These are phyloP conservation scores for Blepharisma stoltei DNA, from an alignment of 73 alveolate genomes.

Conservation along the genomic window DNA sequence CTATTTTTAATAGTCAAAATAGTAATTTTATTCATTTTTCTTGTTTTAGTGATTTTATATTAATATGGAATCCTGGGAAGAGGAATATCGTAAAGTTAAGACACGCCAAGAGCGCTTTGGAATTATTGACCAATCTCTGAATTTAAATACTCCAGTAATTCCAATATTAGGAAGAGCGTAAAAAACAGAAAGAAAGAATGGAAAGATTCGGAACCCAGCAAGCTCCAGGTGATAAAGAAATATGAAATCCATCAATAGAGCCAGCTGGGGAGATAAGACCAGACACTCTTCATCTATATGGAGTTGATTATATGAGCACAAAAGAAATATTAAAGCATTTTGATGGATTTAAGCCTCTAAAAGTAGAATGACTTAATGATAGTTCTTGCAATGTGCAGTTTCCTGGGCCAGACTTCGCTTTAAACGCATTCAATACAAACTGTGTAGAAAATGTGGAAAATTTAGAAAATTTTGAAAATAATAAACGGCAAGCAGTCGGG, in stretches of 20 bases:
- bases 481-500: constrained; percentile 7
- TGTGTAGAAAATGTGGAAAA: constrained; percentile 19
- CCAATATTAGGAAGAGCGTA: neutral
- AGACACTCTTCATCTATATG: constrained; percentile 30
- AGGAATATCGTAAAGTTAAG: neutral
- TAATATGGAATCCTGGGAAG: constrained; percentile 12
- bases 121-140: neutral
- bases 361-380: constrained; percentile 39
- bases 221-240: neutral
- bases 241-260: neutral
- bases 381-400: constrained; percentile 35
- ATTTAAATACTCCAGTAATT: constrained; percentile 11
- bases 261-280: neutral
- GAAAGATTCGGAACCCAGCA: neutral
- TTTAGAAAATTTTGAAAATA: constrained; percentile 4
- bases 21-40: too few relatives aligned
- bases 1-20: too few relatives aligned
- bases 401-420: constrained; percentile 33
- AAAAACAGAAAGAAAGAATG: constrained; percentile 16
- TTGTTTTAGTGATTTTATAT: too few relatives aligned
- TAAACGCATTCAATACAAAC: constrained; percentile 1
- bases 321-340: constrained; percentile 31
- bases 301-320: constrained; percentile 41
- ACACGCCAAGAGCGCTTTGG: constrained; percentile 3
- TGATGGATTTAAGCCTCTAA: constrained; percentile 29